A percentile compares a stretch with the other conserved stretches of the same genome.
Evolutionary conservation across 495 filamentous ascomycete genomes (phyloP).

Genomic region (Trypethelium eluteriae): DNA sequence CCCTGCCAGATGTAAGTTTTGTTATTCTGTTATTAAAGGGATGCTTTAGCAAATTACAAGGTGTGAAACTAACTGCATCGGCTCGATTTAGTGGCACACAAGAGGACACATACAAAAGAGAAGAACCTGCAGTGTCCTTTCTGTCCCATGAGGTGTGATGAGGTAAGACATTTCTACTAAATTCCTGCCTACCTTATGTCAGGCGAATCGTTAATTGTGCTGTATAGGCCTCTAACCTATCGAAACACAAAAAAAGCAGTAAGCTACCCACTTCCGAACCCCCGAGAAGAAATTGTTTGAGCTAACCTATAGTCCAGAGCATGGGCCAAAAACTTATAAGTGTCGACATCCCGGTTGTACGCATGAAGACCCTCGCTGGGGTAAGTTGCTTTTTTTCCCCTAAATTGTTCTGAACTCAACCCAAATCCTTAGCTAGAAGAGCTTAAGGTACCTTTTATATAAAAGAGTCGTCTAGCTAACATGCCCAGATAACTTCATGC

Average conservation of each 20-base stretch:
- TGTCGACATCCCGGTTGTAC: not conserved
- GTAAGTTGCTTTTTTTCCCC: not conserved
- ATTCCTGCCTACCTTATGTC: not conserved
- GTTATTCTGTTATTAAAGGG: no score
- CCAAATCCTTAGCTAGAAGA: not conserved
- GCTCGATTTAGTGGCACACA: not conserved
- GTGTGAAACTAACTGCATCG: not conserved
- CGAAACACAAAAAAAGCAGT: slow-evolving; percentile 4
- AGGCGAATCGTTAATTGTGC: not conserved
- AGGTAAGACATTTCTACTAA: not conserved
- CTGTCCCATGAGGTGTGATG: not conserved
- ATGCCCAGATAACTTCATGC: not conserved
- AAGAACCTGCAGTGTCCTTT: not conserved
- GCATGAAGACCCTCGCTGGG: not conserved
- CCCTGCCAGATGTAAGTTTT: not conserved
- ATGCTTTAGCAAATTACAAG: not conserved
- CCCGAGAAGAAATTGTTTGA: not conserved
- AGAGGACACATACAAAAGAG: not conserved
- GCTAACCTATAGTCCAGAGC: not conserved
- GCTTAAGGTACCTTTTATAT: not conserved
- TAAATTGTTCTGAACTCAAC: not conserved
- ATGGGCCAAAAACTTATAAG: not conserved
- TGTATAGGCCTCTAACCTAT: not conserved
- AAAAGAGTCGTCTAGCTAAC: not conserved
- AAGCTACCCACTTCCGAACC: not conserved